These are phyloP conservation scores for Entomortierella lignicola DNA, from an alignment of 192 early-diverging fungal species.

Conservation along the genomic window DNA sequence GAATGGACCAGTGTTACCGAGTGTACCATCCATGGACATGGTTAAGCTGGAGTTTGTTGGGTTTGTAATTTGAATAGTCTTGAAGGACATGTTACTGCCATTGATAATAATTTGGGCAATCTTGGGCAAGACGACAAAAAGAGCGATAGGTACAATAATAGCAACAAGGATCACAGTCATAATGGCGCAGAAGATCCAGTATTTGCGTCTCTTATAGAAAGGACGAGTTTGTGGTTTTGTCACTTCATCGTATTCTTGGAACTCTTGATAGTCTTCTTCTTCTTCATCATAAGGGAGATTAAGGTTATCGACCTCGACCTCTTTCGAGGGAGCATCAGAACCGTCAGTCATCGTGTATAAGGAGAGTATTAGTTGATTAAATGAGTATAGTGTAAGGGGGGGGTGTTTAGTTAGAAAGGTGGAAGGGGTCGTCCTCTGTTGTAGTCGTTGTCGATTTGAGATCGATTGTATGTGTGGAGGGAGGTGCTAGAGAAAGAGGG, in stretches of 20 bases:
- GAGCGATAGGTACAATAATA: conserved; percentile 58
- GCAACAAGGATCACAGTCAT: conserved; percentile 59
- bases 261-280: conserved; percentile 54
- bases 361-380: neutral
- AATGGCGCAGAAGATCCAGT: conserved; percentile 65
- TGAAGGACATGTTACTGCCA: conserved; percentile 53
- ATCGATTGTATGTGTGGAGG: conserved; percentile 1
- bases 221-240: conserved; percentile 52
- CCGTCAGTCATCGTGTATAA: conserved; percentile 14
- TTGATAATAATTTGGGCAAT: conserved; percentile 64
- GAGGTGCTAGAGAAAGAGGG: conserved; percentile 1
- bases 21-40: conserved; percentile 41
- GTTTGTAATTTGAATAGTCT: conserved; percentile 46
- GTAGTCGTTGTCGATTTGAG: neutral
- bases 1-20: conserved; percentile 61
- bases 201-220: conserved; percentile 64
- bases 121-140: conserved; percentile 67
- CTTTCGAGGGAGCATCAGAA: conserved; percentile 29
- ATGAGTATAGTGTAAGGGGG: neutral
- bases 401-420: neutral
- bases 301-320: conserved; percentile 46
- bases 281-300: conserved; percentile 48
- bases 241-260: conserved; percentile 51
- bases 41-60: conserved; percentile 41
- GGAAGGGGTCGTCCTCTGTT: conserved; percentile 1